Evolutionary conservation across 352 stramenopile species (phyloP), one percentile per base, ranked within the genome.

Genomic region (Saprolegnia parasitica): DNA sequence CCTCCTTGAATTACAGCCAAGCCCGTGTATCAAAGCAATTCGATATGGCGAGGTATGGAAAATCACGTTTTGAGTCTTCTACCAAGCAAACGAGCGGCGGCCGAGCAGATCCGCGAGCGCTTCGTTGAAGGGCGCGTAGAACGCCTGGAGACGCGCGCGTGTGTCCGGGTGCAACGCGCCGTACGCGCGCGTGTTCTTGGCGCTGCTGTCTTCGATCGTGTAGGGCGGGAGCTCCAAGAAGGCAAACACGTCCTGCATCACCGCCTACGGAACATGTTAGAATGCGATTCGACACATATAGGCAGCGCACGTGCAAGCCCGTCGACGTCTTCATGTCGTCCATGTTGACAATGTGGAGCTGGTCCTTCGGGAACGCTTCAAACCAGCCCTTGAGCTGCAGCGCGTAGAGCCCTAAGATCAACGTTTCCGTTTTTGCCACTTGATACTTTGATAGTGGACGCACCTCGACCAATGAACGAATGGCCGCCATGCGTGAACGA

Each of bases 331-430:
- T 94, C 78, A 98, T 97, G 29, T 98, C 91, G 63, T 99, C 96
- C 40, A 98, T 77, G 56, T 86, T 94, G 16, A 98, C 70, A 15
- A 98, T 78, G 55, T 98, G 73, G 58, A 99, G 93, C 55, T 96
- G 90, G 42, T 98, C 79, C 21, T 74, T 75, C 10, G 80, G 75
- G 68, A 98, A 99, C 0, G 90, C 88, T 21, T 87, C 68, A 0
- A 98, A 80, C 97, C 97, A 99, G 8, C 86, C 86, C 29, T 81
- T 65, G 23, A 99, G 78, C 77, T 99, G 95, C 32, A 99, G 75
- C 49, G 88, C 96, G 75, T 99, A 99, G 49, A 99, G 76, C 0
- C 97, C 96, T 63, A 87, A 73, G 32, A 71, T 74, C 3, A 96
- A 21, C 13, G 35, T 10, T 49, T 15, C 13, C n/a, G n/a, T 11